Base-by-base conservation (phyloP, 2,329 filamentous ascomycete genomes). In the Colletotrichum liaoningense region DNA sequence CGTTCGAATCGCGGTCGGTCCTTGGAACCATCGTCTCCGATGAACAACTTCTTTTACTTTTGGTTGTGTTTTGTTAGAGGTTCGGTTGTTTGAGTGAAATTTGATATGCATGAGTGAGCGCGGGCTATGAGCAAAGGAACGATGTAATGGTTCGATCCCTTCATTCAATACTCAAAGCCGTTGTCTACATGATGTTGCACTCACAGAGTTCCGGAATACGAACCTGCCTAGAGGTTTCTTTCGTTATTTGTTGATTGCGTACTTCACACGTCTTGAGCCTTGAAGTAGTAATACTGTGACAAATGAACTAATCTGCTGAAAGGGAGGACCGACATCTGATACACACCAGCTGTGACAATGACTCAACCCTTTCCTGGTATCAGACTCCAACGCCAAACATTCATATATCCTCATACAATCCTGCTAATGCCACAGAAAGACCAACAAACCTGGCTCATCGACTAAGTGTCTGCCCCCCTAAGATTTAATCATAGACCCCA, bases 1-100 rank as follows among this genome's bases (percentile, higher is more conserved):
- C 70, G 70, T 73, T 73, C 70, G 70, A 73, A 73, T 16, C 70
- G 70, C 70, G 70, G 70, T 73, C 67, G 70, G 70, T 73, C 67
- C 70, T 72, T 59, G 58, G n/a, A 42, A 49, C n/a, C 4, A 2
- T 5, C 4, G 8, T 52, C 16, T 14, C 1, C 2, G 4, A 0
- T 0, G 24, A 2, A 1, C 0, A 12, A 14, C 1, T 1, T 2
- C 68, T 55, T 72, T 69, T 63, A 4, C 4, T 7, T 2, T 49
- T 62, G 42, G 42, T 46, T 7, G 7, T 46, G 2, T 46, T 46
- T 46, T 16, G 35, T 7, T 49, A 3, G 16, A n/a, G 19, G 8
- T n/a, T 19, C 3, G 3, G 6, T 16, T 1, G 42, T 1, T 1
- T 49, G 19, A 5, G 7, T n/a, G 42, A 11, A 4, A 5, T 49